Evolutionary conservation across 345 rosid species (phyloP), one percentile per base, ranked within the genome.

Genomic region (Citrus glauca): DNA sequence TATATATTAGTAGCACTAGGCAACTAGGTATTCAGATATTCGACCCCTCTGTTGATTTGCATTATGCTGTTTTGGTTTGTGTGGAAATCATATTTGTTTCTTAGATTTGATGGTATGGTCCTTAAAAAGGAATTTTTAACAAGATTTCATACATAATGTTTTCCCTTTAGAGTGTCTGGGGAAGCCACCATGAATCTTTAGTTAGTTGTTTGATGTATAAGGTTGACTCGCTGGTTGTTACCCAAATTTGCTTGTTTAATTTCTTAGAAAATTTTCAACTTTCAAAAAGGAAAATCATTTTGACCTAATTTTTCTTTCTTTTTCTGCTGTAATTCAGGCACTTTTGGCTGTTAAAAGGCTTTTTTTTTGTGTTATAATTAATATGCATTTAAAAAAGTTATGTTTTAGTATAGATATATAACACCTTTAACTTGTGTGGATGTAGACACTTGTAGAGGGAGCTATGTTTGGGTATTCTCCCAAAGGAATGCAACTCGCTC

Each of bases 401-500:
- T 59, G 33, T 14, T 27, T 50, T 45, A 4, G 11, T 57, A 11
- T 19, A 42, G 7, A 9, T 65, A 27, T n/a, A 63, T 69, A 74
- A 66, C 64, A 48, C 32, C 22, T 67, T 45, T 55, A 42, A 77
- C 48, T 83, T 79, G 66, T 72, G 79, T 77, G 76, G 71, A 61
- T 83, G 81, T 85, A 94, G 99, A 88, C 97, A 14, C 87, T 94
- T 30, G 74, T 85, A 66, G 98, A 91, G 62, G 99, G 98, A 82
- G 98, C 98, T 68, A 96, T 96, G 98, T 59, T 83, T 48, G 95
- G 93, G 16, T 81, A 94, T 83, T 89, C 98, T 42, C 85, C 93
- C 53, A 87, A 80, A 78, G 99, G 99, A 79, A 96, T 94, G 98
- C 86, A 96, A 85, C 82, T 96, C 72, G 99, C 98, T 81, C 91